A percentile compares a stretch with the other conserved stretches of the same genome.
Conservation (phyloP, 1,284 basidiomycete genomes). For the Cronartium ribicola region DNA sequence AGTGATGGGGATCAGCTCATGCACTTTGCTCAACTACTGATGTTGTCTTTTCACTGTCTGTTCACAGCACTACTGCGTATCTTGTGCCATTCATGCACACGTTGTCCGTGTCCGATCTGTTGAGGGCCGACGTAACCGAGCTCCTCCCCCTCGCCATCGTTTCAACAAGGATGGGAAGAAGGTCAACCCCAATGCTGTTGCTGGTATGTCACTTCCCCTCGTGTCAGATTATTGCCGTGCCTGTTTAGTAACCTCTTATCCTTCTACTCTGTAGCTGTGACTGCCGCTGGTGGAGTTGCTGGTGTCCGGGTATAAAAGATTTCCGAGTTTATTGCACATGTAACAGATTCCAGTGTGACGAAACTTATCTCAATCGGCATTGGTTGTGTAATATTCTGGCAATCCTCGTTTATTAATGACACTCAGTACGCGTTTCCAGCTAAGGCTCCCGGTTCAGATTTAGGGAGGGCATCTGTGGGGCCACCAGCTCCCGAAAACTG, state of each 20-base stretch:
- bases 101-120: conserved; percentile 89
- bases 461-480: too few relatives aligned
- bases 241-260: background rate
- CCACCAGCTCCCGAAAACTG: too few relatives aligned
- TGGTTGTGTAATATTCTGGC: conserved; percentile 2
- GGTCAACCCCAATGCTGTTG: conserved; percentile 43
- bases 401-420: background rate
- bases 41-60: background rate
- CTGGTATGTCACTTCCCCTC: conserved; percentile 13
- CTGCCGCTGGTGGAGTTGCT: conserved; percentile 6
- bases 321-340: background rate
- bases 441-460: too few relatives aligned
- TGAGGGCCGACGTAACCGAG: conserved; percentile 84
- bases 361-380: conserved; percentile 5
- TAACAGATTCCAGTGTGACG: conserved; percentile 6
- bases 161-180: conserved; percentile 94
- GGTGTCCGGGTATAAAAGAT: background rate
- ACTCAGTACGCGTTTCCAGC: too few relatives aligned
- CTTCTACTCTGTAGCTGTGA: background rate
- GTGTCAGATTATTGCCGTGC: background rate
- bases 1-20: background rate
- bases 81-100: conserved; percentile 99
- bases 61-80: conserved; percentile 73
- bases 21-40: background rate
- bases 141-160: conserved; percentile 87